phyloP scores from a whole-genome alignment of 305 asterid species.

The Fraxinus dipetala region DNA sequence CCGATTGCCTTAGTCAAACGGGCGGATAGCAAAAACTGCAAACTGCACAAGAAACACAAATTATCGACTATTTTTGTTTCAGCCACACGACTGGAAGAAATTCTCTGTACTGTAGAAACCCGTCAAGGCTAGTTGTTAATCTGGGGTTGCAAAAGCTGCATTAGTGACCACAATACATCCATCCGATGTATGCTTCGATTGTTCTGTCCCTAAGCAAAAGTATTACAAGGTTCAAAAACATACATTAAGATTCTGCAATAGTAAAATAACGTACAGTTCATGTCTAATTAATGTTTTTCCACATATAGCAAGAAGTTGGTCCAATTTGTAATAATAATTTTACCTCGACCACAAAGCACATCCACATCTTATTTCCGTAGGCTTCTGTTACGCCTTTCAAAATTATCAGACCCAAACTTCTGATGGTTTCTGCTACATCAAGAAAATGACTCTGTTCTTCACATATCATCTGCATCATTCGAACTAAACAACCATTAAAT shows the following conservation, averaged over 20 bases:
- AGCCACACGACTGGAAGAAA: background rate
- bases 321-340: background rate
- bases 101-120: background rate
- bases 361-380: conserved; percentile 65
- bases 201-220: conserved; percentile 45
- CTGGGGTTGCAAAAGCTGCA: conserved; percentile 82
- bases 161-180: conserved; percentile 87
- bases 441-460: conserved; percentile 73
- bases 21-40: background rate
- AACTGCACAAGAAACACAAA: background rate
- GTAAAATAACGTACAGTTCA: background rate
- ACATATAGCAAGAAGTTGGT: background rate
- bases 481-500: background rate
- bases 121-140: conserved; percentile 20
- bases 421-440: conserved; percentile 79
- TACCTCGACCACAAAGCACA: conserved; percentile 97
- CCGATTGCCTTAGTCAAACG: background rate
- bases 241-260: background rate
- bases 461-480: conserved; percentile 64
- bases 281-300: background rate
- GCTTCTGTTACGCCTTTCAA: conserved; percentile 80
- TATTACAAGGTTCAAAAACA: conserved; percentile 9
- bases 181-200: conserved; percentile 79
- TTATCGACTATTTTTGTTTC: background rate
- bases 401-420: conserved; percentile 78